Evolutionary conservation across 2,329 filamentous ascomycete species (phyloP).

Genomic region (Dactylellina cionopaga): DNA sequence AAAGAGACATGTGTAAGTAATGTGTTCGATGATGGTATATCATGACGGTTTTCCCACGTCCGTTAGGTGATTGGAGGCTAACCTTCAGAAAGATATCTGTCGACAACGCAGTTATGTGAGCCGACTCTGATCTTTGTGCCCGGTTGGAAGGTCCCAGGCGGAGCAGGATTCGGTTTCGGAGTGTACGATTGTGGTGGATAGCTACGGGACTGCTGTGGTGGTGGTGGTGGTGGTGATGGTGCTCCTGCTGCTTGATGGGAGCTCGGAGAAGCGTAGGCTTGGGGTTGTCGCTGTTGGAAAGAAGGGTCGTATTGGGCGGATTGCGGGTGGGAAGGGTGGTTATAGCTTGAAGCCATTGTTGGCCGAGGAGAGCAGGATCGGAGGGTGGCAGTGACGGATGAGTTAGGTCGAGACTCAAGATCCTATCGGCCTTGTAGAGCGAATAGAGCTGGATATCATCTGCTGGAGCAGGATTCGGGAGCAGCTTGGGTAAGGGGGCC

Average conservation of each 20-base stretch:
- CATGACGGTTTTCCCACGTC: background rate
- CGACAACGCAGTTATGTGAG: constrained; percentile 88
- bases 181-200: constrained; percentile 54
- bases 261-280: constrained; percentile 30
- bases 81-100: constrained; percentile 91
- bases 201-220: constrained; percentile 23
- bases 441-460: constrained; percentile 22
- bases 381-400: constrained; percentile 4
- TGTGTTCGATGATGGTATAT: no score
- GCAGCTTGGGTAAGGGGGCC: background rate
- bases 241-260: constrained; percentile 15
- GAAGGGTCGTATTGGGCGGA: constrained; percentile 34
- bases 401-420: background rate
- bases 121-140: constrained; percentile 98
- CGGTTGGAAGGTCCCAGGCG: constrained; percentile 84
- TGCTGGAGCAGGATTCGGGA: constrained; percentile 2
- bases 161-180: constrained; percentile 59
- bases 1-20: no score
- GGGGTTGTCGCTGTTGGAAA: constrained; percentile 13
- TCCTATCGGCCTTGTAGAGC: background rate
- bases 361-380: constrained; percentile 52
- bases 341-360: constrained; percentile 52
- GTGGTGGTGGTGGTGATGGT: no score
- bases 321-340: constrained; percentile 34
- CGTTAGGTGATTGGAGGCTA: constrained; percentile 59